phyloP scores from a whole-genome alignment of 2,329 filamentous ascomycete species.

The Phaeosphaeria sp. region DNA sequence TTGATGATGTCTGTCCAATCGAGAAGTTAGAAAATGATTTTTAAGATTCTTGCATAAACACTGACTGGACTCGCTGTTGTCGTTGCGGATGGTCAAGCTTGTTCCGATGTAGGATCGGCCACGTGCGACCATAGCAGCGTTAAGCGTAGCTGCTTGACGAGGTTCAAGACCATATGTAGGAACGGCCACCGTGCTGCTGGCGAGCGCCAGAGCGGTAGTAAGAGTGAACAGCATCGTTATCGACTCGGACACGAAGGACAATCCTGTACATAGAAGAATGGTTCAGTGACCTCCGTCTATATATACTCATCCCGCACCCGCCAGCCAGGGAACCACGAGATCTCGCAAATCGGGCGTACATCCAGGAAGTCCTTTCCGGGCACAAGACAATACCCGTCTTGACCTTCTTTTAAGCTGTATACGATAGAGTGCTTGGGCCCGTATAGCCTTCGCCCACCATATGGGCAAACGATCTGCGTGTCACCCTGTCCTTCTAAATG shows the following conservation, averaged over 20 bases:
- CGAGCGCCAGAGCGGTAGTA: constrained; percentile 27
- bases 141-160: constrained; percentile 28
- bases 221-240: constrained; percentile 28
- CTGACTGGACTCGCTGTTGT: constrained; percentile 31
- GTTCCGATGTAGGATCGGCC: constrained; percentile 46
- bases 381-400: constrained; percentile 19
- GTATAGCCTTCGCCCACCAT: constrained; percentile 11
- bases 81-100: constrained; percentile 43
- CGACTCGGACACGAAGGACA: not conserved
- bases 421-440: constrained; percentile 9
- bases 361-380: constrained; percentile 1
- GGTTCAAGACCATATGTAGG: constrained; percentile 19
- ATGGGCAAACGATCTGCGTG: not conserved
- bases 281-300: not conserved
- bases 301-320: constrained; percentile 2
- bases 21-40: too few relatives aligned
- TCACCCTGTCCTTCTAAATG: not conserved
- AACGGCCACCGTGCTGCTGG: constrained; percentile 16
- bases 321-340: not conserved
- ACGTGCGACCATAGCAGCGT: constrained; percentile 27
- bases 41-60: too few relatives aligned
- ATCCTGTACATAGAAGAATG: not conserved
- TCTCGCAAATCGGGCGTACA: constrained; percentile 1
- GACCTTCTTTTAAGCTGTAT: constrained; percentile 7
- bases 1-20: constrained; percentile 19